Conservation (phyloP, 345 rosid genomes). For the Eucalyptus lansdowneana region DNA sequence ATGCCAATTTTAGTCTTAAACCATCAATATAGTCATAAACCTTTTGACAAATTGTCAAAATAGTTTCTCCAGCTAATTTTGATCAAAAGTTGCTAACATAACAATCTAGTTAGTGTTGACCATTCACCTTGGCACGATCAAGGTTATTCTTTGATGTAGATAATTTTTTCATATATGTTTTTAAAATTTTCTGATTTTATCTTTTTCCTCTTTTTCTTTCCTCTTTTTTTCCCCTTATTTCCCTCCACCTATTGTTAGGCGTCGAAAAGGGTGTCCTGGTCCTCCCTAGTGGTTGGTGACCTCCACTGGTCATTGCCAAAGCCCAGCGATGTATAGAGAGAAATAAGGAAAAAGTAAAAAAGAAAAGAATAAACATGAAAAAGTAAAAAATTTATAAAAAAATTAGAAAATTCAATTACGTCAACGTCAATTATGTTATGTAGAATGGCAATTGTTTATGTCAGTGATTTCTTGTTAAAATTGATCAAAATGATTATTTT, state of each 20-base stretch:
- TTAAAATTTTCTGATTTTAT: no score
- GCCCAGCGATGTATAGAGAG: accelerated
- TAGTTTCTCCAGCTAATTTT: neutral
- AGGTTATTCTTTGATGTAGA: accelerated
- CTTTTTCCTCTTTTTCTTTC: no score
- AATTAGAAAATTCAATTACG: accelerated
- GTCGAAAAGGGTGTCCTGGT: neutral
- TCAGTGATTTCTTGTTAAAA: accelerated
- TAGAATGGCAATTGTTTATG: accelerated
- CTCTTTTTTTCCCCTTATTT: neutral
- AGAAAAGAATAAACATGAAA: no score
- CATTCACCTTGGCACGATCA: neutral
- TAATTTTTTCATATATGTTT: no score
- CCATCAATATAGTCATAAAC: no score
- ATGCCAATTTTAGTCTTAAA: neutral
- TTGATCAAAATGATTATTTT: no score
- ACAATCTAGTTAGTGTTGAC: neutral
- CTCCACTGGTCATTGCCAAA: neutral
- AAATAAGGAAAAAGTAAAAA: no score
- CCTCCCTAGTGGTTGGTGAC: accelerated
- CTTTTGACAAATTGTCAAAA: no score
- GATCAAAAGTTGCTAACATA: accelerated
- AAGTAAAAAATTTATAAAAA: no score
- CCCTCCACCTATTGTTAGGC: neutral
- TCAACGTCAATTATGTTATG: accelerated